phyloP scores from a whole-genome alignment of 2,329 filamentous ascomycete genomes.

The Penicillium fuscoglaucum region DNA sequence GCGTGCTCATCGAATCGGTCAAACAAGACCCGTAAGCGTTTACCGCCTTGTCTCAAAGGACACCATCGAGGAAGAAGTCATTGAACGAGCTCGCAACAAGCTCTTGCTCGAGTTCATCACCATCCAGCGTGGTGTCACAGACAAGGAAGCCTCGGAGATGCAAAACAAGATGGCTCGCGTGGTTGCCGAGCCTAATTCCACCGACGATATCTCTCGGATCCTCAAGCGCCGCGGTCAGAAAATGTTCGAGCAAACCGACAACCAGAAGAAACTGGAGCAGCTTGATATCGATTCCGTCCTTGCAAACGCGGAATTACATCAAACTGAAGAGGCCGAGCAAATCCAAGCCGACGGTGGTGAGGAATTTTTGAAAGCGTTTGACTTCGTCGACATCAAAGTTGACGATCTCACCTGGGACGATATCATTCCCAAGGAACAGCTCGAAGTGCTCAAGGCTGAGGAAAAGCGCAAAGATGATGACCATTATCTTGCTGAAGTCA shows the following conservation, averaged over 20 bases:
- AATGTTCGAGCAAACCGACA: slow-evolving; percentile 97
- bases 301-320: slow-evolving; percentile 94
- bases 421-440: slow-evolving; percentile 91
- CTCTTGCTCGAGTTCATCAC: slow-evolving; percentile 96
- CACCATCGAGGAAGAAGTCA: slow-evolving; percentile 95
- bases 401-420: slow-evolving; percentile 94
- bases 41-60: slow-evolving; percentile 97
- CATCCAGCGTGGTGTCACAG: slow-evolving; percentile 93
- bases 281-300: slow-evolving; percentile 97
- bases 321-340: slow-evolving; percentile 91
- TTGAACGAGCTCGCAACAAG: slow-evolving; percentile 95
- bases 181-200: slow-evolving; percentile 77
- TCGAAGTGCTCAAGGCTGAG: slow-evolving; percentile 84
- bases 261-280: slow-evolving; percentile 94
- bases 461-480: slow-evolving; percentile 83
- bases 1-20: slow-evolving; percentile 93
- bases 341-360: slow-evolving; percentile 95
- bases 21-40: slow-evolving; percentile 93
- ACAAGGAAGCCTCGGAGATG: slow-evolving; percentile 84
- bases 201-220: slow-evolving; percentile 93
- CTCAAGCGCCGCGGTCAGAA: slow-evolving; percentile 97
- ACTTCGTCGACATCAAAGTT: slow-evolving; percentile 97
- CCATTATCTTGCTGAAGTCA: slow-evolving; percentile 75
- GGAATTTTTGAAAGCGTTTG: slow-evolving; percentile 84
- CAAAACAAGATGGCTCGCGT: slow-evolving; percentile 73